These are phyloP conservation scores for Exophiala dermatitidis DNA, from an alignment of 2,329 filamentous ascomycete species.

Conservation along the genomic window DNA sequence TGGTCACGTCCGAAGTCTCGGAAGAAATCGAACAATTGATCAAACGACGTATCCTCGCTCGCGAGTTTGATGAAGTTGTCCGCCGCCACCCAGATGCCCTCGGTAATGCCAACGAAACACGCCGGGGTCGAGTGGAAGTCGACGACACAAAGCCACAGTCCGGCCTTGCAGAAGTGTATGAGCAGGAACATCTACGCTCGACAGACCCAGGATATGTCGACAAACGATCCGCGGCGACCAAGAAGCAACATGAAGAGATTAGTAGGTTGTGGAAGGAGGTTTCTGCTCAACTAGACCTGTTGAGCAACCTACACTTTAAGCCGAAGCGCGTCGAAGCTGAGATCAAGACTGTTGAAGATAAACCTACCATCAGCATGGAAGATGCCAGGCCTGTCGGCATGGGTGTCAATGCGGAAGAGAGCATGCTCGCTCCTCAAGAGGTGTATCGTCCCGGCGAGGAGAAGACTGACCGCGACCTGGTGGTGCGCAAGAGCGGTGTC, in stretches of 20 bases:
- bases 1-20: slow-evolving; percentile 84
- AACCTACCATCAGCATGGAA: slow-evolving; percentile 89
- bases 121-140: slow-evolving; percentile 69
- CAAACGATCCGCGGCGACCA: slow-evolving; percentile 71
- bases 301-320: slow-evolving; percentile 93
- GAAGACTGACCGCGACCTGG: slow-evolving; percentile 9
- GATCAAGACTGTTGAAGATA: slow-evolving; percentile 80
- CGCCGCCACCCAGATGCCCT: slow-evolving; percentile 70
- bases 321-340: slow-evolving; percentile 76
- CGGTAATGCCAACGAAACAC: slow-evolving; percentile 52
- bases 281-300: slow-evolving; percentile 70
- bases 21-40: slow-evolving; percentile 90
- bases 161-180: slow-evolving; percentile 85
- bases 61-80: slow-evolving; percentile 87
- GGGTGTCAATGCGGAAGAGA: slow-evolving; percentile 58
- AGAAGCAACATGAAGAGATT: slow-evolving; percentile 76
- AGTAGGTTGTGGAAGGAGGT: slow-evolving; percentile 75
- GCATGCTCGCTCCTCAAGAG: slow-evolving; percentile 86
- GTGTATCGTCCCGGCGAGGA: slow-evolving; percentile 75
- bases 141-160: slow-evolving; percentile 84
- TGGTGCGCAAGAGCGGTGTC: slow-evolving; percentile 26
- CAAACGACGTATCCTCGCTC: slow-evolving; percentile 81
- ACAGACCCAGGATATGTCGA: slow-evolving; percentile 75
- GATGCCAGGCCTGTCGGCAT: slow-evolving; percentile 82
- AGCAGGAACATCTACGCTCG: slow-evolving; percentile 77